Evolutionary conservation across 2,329 filamentous ascomycete genomes (phyloP).

Genomic region (Colletotrichum viniferum): DNA sequence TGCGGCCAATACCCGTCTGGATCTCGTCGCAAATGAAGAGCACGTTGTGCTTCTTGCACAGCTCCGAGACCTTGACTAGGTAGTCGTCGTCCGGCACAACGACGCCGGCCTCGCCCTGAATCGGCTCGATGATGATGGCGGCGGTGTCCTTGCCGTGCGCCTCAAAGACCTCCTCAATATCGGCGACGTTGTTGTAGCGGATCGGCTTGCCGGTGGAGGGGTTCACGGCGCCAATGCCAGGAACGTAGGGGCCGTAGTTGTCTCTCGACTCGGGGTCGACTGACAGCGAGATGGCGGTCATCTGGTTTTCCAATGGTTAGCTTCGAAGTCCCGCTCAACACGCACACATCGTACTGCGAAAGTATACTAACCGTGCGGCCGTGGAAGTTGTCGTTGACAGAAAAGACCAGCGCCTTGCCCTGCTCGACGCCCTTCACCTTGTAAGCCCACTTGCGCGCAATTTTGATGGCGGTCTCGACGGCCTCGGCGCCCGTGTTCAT

Average conservation of each 20-base stretch:
- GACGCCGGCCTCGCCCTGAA: conserved; percentile 96
- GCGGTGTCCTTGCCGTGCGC: conserved; percentile 84
- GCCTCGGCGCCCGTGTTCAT: conserved; percentile 99
- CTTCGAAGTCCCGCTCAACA: not conserved
- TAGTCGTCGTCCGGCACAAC: conserved; percentile 94
- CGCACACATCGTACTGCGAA: not conserved
- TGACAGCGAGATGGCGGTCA: conserved; percentile 94
- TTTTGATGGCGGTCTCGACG: conserved; percentile 94
- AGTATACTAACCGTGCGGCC: conserved; percentile 77
- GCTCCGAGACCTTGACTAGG: conserved; percentile 75
- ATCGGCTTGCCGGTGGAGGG: conserved; percentile 79
- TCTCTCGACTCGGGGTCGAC: conserved; percentile 94
- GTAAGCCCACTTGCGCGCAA: conserved; percentile 97
- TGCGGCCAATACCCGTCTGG: conserved; percentile 95
- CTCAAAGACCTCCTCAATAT: conserved; percentile 80
- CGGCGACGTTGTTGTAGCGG: conserved; percentile 83
- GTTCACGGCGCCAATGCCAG: conserved; percentile 78
- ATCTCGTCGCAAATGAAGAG: conserved; percentile 98
- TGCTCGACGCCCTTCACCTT: conserved; percentile 90
- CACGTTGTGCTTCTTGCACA: conserved; percentile 95
- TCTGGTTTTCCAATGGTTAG: conserved; percentile 37
- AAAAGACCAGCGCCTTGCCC: conserved; percentile 83
- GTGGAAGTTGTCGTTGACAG: conserved; percentile 92
- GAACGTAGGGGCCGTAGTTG: conserved; percentile 96
- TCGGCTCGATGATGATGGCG: conserved; percentile 93